These are phyloP conservation scores for Sindora glabra DNA, from an alignment of 306 rosid genomes.

Conservation along the genomic window DNA sequence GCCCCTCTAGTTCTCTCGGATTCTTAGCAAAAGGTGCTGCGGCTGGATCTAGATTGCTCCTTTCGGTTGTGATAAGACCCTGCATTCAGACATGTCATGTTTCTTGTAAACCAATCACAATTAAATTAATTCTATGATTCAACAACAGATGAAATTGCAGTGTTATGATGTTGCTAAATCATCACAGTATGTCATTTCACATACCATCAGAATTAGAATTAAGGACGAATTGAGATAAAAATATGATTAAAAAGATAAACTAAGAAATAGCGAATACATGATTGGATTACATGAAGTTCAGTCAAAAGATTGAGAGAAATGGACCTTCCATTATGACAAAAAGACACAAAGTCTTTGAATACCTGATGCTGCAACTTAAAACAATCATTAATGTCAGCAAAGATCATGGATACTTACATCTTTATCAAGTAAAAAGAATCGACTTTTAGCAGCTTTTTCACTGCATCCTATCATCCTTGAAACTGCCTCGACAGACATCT, in stretches of 20 bases:
- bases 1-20: constrained; percentile 62
- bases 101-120: too few species aligned
- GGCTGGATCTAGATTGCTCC: constrained; percentile 69
- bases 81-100: constrained; percentile 33
- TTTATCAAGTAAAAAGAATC: constrained; percentile 75
- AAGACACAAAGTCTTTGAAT: neutral
- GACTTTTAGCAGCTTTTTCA: constrained; percentile 52
- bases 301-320: neutral
- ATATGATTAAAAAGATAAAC: neutral
- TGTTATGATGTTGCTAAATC: neutral
- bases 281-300: neutral
- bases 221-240: constrained; percentile 11
- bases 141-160: neutral
- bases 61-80: constrained; percentile 90
- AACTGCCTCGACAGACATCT: constrained; percentile 75
- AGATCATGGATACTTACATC: constrained; percentile 43
- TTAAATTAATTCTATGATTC: neutral
- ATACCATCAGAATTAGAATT: constrained; percentile 6
- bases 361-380: constrained; percentile 8
- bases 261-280: neutral
- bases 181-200: constrained; percentile 6
- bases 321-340: neutral
- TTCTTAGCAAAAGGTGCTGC: constrained; percentile 92
- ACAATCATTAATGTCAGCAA: neutral
- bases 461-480: constrained; percentile 65